A percentile compares a stretch with the other conserved stretches of the same genome.
phyloP scores from a whole-genome alignment of 495 filamentous ascomycete species.

The Penicillium arizonense region DNA sequence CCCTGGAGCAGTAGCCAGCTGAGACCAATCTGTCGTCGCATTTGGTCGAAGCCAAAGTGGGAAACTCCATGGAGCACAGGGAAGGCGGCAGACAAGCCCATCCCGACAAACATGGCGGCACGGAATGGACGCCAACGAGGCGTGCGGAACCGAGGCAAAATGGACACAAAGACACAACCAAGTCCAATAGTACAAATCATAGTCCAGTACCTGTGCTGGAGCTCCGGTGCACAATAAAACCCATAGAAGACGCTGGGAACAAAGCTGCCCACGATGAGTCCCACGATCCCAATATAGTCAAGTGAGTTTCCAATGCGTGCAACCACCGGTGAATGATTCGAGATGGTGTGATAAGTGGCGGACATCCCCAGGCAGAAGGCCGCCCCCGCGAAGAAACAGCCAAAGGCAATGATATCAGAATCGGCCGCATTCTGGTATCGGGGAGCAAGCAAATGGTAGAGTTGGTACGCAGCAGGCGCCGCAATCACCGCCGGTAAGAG shows the following conservation, averaged over 20 bases:
- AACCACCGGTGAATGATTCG: slow-evolving; percentile 61
- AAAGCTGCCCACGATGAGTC: slow-evolving; percentile 84
- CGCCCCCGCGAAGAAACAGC: slow-evolving; percentile 77
- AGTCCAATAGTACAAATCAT: slow-evolving; percentile 78
- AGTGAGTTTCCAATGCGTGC: slow-evolving; percentile 67
- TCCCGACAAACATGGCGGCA: slow-evolving; percentile 85
- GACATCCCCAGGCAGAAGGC: slow-evolving; percentile 80
- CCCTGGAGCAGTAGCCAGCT: slow-evolving; percentile 80
- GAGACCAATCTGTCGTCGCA: slow-evolving; percentile 75
- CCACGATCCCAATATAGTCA: slow-evolving; percentile 90
- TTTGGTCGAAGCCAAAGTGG: slow-evolving; percentile 55
- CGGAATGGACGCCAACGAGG: slow-evolving; percentile 81
- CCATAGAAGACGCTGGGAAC: slow-evolving; percentile 87
- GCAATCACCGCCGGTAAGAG: slow-evolving; percentile 54
- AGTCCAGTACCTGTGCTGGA: slow-evolving; percentile 69
- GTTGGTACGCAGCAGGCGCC: slow-evolving; percentile 33
- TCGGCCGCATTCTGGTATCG: slow-evolving; percentile 64
- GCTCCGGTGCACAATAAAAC: slow-evolving; percentile 62
- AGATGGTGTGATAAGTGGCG: slow-evolving; percentile 73
- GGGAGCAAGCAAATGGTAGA: slow-evolving; percentile 54
- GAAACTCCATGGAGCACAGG: slow-evolving; percentile 73
- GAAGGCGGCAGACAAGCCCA: slow-evolving; percentile 81
- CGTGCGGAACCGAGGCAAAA: slow-evolving; percentile 77
- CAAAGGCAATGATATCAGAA: slow-evolving; percentile 68
- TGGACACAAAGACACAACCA: slow-evolving; percentile 70